Evolutionary conservation across 2,329 filamentous ascomycete species (phyloP), one percentile per base, ranked within the genome.

Genomic region (Didymella arachidicola): DNA sequence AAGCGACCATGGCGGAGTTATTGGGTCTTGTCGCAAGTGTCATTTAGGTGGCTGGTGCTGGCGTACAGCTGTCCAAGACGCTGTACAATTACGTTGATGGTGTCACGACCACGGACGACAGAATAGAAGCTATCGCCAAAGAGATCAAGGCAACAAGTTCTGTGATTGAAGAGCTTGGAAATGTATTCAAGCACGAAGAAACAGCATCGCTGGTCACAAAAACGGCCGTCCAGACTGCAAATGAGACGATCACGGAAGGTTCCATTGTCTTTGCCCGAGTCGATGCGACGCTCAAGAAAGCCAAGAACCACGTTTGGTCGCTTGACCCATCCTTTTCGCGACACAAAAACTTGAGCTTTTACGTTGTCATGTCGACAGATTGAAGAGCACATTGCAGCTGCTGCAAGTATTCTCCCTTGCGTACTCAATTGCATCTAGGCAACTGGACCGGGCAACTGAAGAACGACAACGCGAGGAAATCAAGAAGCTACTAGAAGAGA

Each of bases 71-170:
- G 26, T 71, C 69, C 19, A 60, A 72, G 39, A 66, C 68, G 4
- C 62, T 75, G 30, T 74, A 73, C 50, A 61, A 70, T 32, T 74
- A 74, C 63, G 72, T 64, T 7, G 71, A 74, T 27, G 56, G 66
- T 8, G 72, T 74, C n/a, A 60, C 67, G 41, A 64, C 68, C 8
- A 72, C 71, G 8, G 71, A 74, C 32, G 61, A 62, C 14, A 64
- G 69, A 12, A 62, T 74, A 43, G 70, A 66, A 41, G 67, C 69
- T 29, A 70, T 72, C 36, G 71, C 72, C 14, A 67, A 8, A 50
- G 70, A 74, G 29, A 68, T 73, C 16, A 48, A 67, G 38, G 57
- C 72, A 6, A 74, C 72, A 10, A 71, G 67, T 4, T 60, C 61
- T 19, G 69, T 74, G 0, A 68, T 75, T 25, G 56, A 73, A 45